Evolutionary conservation across 768 basidiomycete genomes (phyloP), one percentile per base, ranked within the genome.

Genomic region (Lentinus brumalis): DNA sequence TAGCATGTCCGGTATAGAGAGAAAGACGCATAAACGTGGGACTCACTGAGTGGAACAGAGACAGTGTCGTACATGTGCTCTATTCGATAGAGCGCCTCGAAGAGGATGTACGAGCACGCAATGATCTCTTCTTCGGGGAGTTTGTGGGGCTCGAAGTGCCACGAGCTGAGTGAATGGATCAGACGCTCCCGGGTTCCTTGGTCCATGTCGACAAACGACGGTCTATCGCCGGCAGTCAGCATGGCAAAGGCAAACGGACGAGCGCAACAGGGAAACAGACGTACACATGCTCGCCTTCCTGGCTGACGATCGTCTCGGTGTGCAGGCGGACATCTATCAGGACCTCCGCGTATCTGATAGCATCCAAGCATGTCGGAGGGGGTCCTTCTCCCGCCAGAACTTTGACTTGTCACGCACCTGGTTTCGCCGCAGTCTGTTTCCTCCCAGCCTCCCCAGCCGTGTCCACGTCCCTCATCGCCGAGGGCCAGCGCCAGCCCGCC

Each of bases 111-210:
- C 0, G 92, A 87, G 68, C 92, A 94, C 21, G 86, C 83, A 14
- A 92, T 78, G 11, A 94, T 81, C 74, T 98, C 92, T 55, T 91
- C 89, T 56, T 92, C 87, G 21, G 87, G 83, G 40, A 97, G 83
- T 41, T 82, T 82, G 74, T 92, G 88, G 4, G 96, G 95, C 70
- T 97, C 90, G 71, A 98, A 99, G 64, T 89, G 78, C 96, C 96
- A 99, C 12, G 79, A 81, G 59, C 89, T 86, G 14, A 97, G 80
- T 0, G 80, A 78, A 21, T 76, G 71, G 66, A 96, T 88, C 51
- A 97, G 82, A 29, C 84, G 79, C 21, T 73, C 70, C 61, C 92
- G 84, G 35, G 80, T 83, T 18, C 77, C 77, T 40, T 73, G 70
- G 15, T 81, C 74, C 45, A 82, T 73, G 21, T 83, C 81, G 15